Evolutionary conservation across 2,329 filamentous ascomycete genomes (phyloP).

Genomic region (Fusarium multiceps): DNA sequence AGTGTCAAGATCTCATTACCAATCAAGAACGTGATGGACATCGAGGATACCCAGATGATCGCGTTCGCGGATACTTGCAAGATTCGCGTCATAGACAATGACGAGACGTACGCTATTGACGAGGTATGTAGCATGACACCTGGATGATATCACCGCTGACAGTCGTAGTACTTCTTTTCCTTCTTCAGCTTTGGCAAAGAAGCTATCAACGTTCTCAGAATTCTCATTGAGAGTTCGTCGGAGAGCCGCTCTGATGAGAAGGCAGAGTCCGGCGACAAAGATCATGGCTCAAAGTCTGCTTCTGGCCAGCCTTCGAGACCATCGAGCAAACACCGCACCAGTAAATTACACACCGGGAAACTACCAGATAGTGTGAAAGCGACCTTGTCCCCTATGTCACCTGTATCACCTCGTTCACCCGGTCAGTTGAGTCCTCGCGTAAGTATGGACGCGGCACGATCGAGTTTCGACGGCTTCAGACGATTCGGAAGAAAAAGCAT

Average conservation of each 20-base stretch:
- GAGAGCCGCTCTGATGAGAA: slow-evolving; percentile 49
- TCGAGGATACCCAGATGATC: slow-evolving; percentile 90
- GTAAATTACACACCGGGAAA: slow-evolving; percentile 53
- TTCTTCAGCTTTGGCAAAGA: slow-evolving; percentile 91
- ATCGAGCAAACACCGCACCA: slow-evolving; percentile 43
- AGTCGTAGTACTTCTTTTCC: slow-evolving; percentile 88
- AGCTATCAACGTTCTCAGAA: slow-evolving; percentile 80
- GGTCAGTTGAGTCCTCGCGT: slow-evolving; percentile 62
- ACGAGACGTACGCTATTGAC: slow-evolving; percentile 94
- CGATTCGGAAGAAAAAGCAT: slow-evolving; percentile 62
- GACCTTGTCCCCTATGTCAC: slow-evolving; percentile 66
- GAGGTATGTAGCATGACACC: slow-evolving; percentile 68
- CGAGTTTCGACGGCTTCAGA: slow-evolving; percentile 66
- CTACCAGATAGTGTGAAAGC: slow-evolving; percentile 70
- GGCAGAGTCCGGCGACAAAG: slow-evolving; percentile 27
- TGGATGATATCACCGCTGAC: slow-evolving; percentile 3
- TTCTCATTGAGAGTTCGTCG: slow-evolving; percentile 71
- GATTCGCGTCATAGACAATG: slow-evolving; percentile 90
- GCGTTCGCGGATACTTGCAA: slow-evolving; percentile 95
- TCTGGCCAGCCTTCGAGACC: slow-evolving; percentile 44
- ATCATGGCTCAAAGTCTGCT: slow-evolving; percentile 31
- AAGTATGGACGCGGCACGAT: slow-evolving; percentile 63
- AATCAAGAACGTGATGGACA: slow-evolving; percentile 87
- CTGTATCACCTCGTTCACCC: slow-evolving; percentile 59
- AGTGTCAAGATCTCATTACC: slow-evolving; percentile 96